Evolutionary conservation across 495 filamentous ascomycete genomes (phyloP).

Genomic region (Physcia stellaris): DNA sequence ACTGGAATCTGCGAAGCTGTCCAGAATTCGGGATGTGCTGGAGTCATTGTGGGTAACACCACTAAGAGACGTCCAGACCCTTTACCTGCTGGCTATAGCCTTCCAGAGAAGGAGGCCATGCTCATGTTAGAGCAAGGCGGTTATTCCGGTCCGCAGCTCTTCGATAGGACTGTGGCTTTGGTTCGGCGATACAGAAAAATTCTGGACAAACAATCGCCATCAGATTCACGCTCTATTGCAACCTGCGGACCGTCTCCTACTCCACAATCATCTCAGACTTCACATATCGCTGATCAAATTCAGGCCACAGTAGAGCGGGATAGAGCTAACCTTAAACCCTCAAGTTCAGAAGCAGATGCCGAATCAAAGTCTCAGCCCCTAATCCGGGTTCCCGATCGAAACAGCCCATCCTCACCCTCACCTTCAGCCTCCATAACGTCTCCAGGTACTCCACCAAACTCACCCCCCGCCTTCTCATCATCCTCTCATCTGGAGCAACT

Average conservation of each 20-base stretch:
- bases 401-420: background rate
- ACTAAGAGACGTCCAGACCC: conserved; percentile 66
- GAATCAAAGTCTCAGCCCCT: conserved; percentile 8
- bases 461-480: conserved; percentile 2
- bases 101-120: conserved; percentile 51
- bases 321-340: conserved; percentile 13
- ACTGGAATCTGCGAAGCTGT: conserved; percentile 79
- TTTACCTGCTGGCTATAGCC: conserved; percentile 45
- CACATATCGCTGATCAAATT: background rate
- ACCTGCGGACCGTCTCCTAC: background rate
- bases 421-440: background rate
- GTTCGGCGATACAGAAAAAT: conserved; percentile 65
- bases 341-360: conserved; percentile 1
- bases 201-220: conserved; percentile 38
- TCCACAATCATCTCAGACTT: background rate
- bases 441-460: background rate
- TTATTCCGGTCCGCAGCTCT: conserved; percentile 79
- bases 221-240: background rate
- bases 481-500: conserved; percentile 4
- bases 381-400: conserved; percentile 7
- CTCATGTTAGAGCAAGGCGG: conserved; percentile 68
- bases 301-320: conserved; percentile 9
- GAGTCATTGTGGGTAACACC: conserved; percentile 92
- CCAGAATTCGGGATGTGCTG: conserved; percentile 72
- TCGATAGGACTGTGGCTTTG: conserved; percentile 58